Evolutionary conservation across 129 eudicot species (phyloP).

Genomic region (Ambrosia trifida): DNA sequence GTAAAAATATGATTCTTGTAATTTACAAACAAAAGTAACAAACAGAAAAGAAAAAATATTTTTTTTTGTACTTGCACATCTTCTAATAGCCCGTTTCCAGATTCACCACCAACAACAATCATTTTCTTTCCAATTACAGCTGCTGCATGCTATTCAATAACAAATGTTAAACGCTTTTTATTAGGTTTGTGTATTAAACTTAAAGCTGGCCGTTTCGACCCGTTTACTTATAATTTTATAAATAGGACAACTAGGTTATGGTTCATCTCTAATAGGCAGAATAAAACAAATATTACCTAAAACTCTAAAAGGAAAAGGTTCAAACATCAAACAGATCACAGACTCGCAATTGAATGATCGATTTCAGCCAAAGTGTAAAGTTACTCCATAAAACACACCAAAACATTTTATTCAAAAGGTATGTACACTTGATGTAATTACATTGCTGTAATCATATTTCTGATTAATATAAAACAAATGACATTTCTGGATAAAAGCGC

Average conservation of each 20-base stretch:
- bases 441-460: too few species aligned
- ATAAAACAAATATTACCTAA: background rate
- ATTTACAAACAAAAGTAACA: conserved; percentile 14
- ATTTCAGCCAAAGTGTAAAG: too few species aligned
- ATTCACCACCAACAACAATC: conserved; percentile 99
- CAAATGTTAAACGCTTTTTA: conserved; percentile 20
- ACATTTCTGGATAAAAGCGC: background rate
- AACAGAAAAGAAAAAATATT: background rate
- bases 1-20: background rate
- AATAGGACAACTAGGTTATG: conserved; percentile 8
- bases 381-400: too few species aligned
- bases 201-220: background rate
- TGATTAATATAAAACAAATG: too few species aligned
- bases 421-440: too few species aligned
- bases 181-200: conserved; percentile 1
- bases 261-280: background rate
- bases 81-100: conserved; percentile 71
- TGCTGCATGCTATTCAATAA: conserved; percentile 83
- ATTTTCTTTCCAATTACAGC: conserved; percentile 92
- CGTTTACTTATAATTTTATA: background rate
- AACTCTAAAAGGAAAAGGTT: too few species aligned
- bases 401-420: too few species aligned
- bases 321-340: too few species aligned
- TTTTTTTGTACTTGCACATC: conserved; percentile 76
- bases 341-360: too few species aligned